phyloP scores from a whole-genome alignment of 116 monocot genomes.

The Zostera marina region DNA sequence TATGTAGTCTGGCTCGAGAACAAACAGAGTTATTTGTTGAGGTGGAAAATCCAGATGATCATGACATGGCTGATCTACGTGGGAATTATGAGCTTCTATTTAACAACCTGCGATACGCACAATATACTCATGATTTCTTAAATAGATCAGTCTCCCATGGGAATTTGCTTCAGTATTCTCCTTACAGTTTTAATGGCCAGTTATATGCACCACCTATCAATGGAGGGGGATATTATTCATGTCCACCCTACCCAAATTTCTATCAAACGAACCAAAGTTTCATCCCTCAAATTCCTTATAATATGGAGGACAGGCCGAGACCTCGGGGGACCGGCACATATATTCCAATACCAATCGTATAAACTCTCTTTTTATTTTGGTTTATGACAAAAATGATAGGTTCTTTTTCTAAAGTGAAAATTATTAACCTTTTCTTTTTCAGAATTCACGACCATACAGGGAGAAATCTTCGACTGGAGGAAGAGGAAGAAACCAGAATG shows the following conservation, averaged over 20 bases:
- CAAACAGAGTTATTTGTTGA: neutral
- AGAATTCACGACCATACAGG: neutral
- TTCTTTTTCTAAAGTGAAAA: neutral
- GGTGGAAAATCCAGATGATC: neutral
- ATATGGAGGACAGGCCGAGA: constrained; percentile 34
- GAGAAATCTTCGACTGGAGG: neutral
- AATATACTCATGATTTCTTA: constrained; percentile 13
- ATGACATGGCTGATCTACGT: constrained; percentile 30
- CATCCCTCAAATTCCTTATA: constrained; percentile 16
- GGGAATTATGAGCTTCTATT: constrained; percentile 28
- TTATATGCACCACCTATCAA: constrained; percentile 17
- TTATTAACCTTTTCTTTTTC: neutral
- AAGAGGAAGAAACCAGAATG: neutral
- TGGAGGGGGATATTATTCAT: constrained; percentile 15
- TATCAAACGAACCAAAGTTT: constrained; percentile 17
- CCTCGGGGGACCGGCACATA: constrained; percentile 83
- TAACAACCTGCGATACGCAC: constrained; percentile 36
- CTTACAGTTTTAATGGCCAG: constrained; percentile 8
- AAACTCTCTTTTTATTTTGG: neutral
- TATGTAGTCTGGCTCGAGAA: neutral
- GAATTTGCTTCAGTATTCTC: constrained; percentile 14
- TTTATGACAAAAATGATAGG: too few species aligned
- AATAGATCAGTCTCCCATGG: neutral
- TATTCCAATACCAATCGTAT: constrained; percentile 20
- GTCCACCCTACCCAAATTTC: constrained; percentile 13